Evolutionary conservation across 2,329 filamentous ascomycete species (phyloP), one percentile per base, ranked within the genome.

Genomic region (Zymoseptoria tritici): DNA sequence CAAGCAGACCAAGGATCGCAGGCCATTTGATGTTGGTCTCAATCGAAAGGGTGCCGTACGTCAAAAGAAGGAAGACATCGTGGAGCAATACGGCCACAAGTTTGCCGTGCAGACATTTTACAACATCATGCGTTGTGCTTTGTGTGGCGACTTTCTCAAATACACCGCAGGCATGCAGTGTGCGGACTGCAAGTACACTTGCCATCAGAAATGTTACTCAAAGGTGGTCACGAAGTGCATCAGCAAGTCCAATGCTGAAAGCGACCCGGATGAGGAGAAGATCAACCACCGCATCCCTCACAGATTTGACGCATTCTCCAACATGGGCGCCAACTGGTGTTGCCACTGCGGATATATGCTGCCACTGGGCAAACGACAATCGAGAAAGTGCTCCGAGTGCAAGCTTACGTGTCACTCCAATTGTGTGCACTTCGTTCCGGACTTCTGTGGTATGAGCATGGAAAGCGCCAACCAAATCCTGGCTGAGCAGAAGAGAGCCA

Each of bases 371-470:
- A 91, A 92, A 74, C 97, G 96, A 76, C 96, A 96, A 74, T 91
- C 89, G 72, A 86, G 94, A 71, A 95, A 92, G 76, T 99, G 94
- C 75, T 85, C 86, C 86, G 94, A 99, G 84, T 99, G 94, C 76
- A 83, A 83, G 67, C 88, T 97, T 62, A 97, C 93, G 22, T 93
- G 90, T 63, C 94, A 99, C 75, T 87, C 91, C 20, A 83, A 89
- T 60, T 99, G 94, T 75, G 90, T 91, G 20, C 94, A 99, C 75
- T 84, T 99, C 67, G 93, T 99, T 31, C 94, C 94, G 20, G 94
- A 99, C 74, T 99, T 99, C 77, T 99, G 94, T 74, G 94, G 94
- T 68, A 99, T 99, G 91, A 95, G 91, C 26, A 97, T 97, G 94
- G 89, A 94, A 59, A 89, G 90, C 46, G 94, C 94, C 51, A 97